Base-by-base conservation (phyloP, 441 rosid genomes). In the Erodium moschatum region DNA sequence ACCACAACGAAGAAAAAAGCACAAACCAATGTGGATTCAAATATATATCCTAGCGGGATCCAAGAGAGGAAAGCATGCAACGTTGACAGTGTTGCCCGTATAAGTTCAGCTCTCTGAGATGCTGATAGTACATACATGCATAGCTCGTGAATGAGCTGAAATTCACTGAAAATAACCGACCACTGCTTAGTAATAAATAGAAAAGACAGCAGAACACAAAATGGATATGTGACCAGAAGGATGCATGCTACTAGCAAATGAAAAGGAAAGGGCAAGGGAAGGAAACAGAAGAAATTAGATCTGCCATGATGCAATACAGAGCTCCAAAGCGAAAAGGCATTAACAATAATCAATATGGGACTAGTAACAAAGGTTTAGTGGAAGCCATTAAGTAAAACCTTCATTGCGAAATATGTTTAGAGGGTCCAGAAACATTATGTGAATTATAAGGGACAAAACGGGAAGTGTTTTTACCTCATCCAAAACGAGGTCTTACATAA, bases 61-160 rank as follows among this genome's bases (percentile, higher is more conserved):
- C 99, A 92, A 3, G 99, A 96, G 76, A 96, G 98, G 77, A 89
- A 96, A 70, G 99, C 99, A 85, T 92, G 99, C 80, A 96, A 76
- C 9, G 99, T 90, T 66, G 99, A 86, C 61, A 96, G 76, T 2
- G 99, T 96, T 64, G 98, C 97, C 38, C 96, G 89, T 74, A 90
- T 84, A 70, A 92, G 98, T 82, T 96, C 99, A 71, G 89, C 82
- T 81, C 97, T 91, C 78, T 92, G 97, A 67, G 99, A 96, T 50
- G 89, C 97, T 67, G 99, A 96, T 56, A 96, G 88, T 44, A 96
- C 96, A 75, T 92, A 96, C 68, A 92, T 79, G 92, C 99, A 96
- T 74, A 96, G 79, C 87, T 92, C 99, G 70, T 96, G 98, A 73
- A 96, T 96, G 87, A 96, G 98, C 75, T 89, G 91, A 84, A 96